These are phyloP conservation scores for Passalora sequoiae DNA, from an alignment of 2,329 filamentous ascomycete genomes.

Conservation along the genomic window DNA sequence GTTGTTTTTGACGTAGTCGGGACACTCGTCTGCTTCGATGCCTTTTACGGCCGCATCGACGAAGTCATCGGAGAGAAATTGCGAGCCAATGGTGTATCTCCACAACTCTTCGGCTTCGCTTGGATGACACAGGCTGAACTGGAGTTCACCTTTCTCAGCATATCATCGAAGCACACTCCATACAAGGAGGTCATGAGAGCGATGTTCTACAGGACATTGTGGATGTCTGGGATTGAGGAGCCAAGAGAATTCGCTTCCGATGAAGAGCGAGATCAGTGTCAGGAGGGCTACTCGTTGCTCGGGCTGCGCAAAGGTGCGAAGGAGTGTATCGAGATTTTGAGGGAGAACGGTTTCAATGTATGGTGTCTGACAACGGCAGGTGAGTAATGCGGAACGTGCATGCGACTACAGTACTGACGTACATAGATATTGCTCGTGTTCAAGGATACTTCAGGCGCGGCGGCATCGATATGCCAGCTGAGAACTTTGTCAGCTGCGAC, in stretches of 20 bases:
- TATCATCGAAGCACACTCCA: conserved; percentile 41
- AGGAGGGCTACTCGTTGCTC: conserved; percentile 36
- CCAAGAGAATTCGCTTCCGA: conserved; percentile 41
- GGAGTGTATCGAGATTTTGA: conserved; percentile 42
- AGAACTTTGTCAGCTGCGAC: conserved; percentile 52
- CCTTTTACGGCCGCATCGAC: conserved; percentile 41
- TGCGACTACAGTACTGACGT: not conserved
- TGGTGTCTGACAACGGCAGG: conserved; percentile 51
- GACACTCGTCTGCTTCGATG: conserved; percentile 47
- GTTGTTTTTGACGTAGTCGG: conserved; percentile 46
- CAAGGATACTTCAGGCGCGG: conserved; percentile 49
- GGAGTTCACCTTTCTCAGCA: conserved; percentile 48
- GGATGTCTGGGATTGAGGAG: conserved; percentile 41
- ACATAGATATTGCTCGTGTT: conserved; percentile 44
- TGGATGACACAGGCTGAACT: conserved; percentile 47
- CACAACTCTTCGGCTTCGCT: conserved; percentile 42
- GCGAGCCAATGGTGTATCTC: conserved; percentile 36
- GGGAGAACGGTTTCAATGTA: conserved; percentile 45
- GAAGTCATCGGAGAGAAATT: conserved; percentile 41
- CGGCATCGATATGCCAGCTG: conserved; percentile 47
- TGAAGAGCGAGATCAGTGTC: conserved; percentile 40
- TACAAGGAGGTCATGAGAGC: conserved; percentile 43
- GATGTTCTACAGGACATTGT: conserved; percentile 48
- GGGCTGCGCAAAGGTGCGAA: conserved; percentile 37
- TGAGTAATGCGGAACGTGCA: not conserved